Base-by-base conservation (phyloP, 805 yeast species). In the Yarrowia keelungensis region DNA sequence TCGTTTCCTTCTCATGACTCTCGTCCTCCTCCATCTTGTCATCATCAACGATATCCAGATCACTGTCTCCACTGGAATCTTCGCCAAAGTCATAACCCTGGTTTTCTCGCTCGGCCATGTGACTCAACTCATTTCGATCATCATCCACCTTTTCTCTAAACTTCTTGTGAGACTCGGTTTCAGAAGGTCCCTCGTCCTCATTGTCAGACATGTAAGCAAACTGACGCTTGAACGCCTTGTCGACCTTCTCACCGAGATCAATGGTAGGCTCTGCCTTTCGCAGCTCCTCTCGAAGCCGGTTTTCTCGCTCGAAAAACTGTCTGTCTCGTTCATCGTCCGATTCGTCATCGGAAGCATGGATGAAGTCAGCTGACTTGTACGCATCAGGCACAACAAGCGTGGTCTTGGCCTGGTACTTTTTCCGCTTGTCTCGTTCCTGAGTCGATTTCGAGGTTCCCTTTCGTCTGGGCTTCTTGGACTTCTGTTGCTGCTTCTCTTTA, bases 331-430 rank as follows among this genome's bases (percentile, higher is more conserved):
- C 91, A 14, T 81, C 86, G 73, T 87, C 91, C 5, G 85, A 81
- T 11, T 83, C 87, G 73, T 87, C 90, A 74, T 88, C 92, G 1
- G 90, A 86, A 66, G 84, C 88, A 64, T 80, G 80, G 56, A 89
- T 83, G 71, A 77, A 84, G 68, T 84, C 87, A 4, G 87, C 78
- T 0, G 72, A 46, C 51, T 64, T 61, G 62, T 56, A 38, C 15
- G 46, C 15, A 16, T 15, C 59, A 12, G 58, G 65, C 9, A 49
- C 51, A 2, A 12, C 65, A 14, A 58, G 14, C 1, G 41, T 58
- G 8, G 53, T 49, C 8, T 49, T 49, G 8, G 53, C 53, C 15
- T 38, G 15, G 53, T 49, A 49, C 1, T 32, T 39, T 39, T 9
- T 32, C 1, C 19, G 22, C 19, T 56, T 56, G n/a, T 41, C 43